Base-by-base conservation (phyloP, 2,329 filamentous ascomycete species). In the Stemphylium vesicarium region DNA sequence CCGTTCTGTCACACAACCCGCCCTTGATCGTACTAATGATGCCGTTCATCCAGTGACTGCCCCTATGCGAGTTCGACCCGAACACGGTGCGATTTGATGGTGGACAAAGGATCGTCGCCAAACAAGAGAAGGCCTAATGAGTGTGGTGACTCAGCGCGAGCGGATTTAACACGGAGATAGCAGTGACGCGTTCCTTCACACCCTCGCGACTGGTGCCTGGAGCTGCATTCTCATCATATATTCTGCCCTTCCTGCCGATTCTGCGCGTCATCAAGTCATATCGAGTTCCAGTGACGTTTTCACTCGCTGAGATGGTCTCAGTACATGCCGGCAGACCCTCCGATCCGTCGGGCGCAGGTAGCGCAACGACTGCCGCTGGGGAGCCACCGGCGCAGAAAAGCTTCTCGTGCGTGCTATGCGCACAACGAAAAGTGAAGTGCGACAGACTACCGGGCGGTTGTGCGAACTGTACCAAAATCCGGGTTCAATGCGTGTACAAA, bases 351-450 rank as follows among this genome's bases (percentile, higher is more conserved):
- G 8, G 24, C 24, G 2, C 9, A 11, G 26, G 26, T 11, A 29
- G 26, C 26, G 26, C 26, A 29, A 29, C 26, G 26, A 40, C 20
- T 26, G 18, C 38, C 10, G 5, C 24, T 0, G 26, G 18, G 15
- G 15, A 32, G 41, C 41, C 15, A 32, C 11, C 29, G 11, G 29
- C n/a, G 13, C 63, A 68, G 2, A 74, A 75, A 41, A 60, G 63
- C 37, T 74, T 68, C 43, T 72, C 72, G 1, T 75, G 72, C 42
- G 63, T 73, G 4, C 59, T 73, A 9, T 74, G 71, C 47, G 66
- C 70, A 7, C 68, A 71, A 36, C 59, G 72, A 11, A 75, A 75
- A 53, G 71, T 75, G 16, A 70, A 65, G 48, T 75, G 71, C 46
- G 71, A 75, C 36, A 68, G 66, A 35, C 47, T 24, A 4, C 62